These are phyloP conservation scores for Arachis hypogaea DNA, from an alignment of 306 rosid species.

Conservation along the genomic window DNA sequence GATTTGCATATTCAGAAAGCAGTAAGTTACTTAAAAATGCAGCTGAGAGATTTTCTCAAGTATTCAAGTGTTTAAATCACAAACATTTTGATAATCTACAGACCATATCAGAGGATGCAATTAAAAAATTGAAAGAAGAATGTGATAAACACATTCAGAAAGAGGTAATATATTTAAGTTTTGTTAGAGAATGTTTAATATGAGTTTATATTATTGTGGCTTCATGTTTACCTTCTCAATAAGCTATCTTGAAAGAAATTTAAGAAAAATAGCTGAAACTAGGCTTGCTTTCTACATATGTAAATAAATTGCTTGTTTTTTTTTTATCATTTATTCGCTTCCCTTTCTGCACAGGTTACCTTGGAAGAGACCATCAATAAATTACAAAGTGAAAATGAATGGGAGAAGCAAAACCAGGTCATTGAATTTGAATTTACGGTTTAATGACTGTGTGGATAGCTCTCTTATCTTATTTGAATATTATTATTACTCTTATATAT, in stretches of 20 bases:
- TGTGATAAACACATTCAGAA: constrained; percentile 47
- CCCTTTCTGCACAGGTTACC: constrained; percentile 51
- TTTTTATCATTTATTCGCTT: constrained; percentile 13
- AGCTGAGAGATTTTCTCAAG: constrained; percentile 9
- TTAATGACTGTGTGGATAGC: constrained; percentile 24
- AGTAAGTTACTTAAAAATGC: constrained; percentile 44
- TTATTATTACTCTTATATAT: constrained; percentile 26
- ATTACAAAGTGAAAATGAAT: constrained; percentile 55
- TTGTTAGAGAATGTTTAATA: constrained; percentile 15
- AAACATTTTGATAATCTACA: constrained; percentile 25
- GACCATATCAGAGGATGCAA: constrained; percentile 44
- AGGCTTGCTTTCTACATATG: constrained; percentile 16
- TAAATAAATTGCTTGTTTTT: constrained; percentile 25
- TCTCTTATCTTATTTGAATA: constrained; percentile 25
- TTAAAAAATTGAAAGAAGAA: constrained; percentile 47
- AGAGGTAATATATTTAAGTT: constrained; percentile 47
- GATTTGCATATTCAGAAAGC: constrained; percentile 48
- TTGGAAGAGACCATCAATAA: constrained; percentile 58
- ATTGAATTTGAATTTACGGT: constrained; percentile 31
- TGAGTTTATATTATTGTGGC: constrained; percentile 21
- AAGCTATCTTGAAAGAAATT: constrained; percentile 35
- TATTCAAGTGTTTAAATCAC: constrained; percentile 18
- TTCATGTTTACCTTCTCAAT: constrained; percentile 26
- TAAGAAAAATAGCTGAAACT: constrained; percentile 12
- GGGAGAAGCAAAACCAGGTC: constrained; percentile 53